A percentile compares a stretch with the other conserved stretches of the same genome.
Conservation (phyloP, 2,329 filamentous ascomycete species). For the Paraconiothyrium brasiliense region DNA sequence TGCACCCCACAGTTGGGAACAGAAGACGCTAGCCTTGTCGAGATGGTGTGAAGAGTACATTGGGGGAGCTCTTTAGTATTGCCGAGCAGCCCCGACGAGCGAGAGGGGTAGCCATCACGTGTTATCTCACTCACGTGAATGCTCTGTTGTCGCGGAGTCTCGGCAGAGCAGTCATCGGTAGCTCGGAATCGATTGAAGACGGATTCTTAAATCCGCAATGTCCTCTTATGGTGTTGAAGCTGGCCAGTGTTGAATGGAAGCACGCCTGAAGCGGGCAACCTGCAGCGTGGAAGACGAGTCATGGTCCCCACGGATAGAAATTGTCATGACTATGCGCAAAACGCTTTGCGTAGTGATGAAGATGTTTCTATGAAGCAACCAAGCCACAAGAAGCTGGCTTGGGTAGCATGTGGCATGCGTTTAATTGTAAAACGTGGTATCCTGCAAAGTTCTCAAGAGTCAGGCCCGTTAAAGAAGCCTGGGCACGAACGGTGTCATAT, state of each 20-base stretch:
- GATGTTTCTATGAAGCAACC: neutral
- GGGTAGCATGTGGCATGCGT: too few relatives aligned
- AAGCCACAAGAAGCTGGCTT: too few relatives aligned
- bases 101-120: slow-evolving; percentile 21
- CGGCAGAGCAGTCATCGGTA: slow-evolving; percentile 17
- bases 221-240: neutral
- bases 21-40: slow-evolving; percentile 13
- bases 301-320: neutral
- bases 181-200: slow-evolving; percentile 16
- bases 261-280: neutral
- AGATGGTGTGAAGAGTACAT: slow-evolving; percentile 7
- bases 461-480: too few relatives aligned
- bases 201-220: slow-evolving; percentile 20
- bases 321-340: neutral
- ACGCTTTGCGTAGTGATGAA: neutral
- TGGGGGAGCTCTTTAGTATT: slow-evolving; percentile 8
- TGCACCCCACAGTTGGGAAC: slow-evolving; percentile 27
- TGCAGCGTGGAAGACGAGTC: neutral
- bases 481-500: too few relatives aligned
- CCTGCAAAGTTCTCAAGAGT: too few relatives aligned
- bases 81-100: slow-evolving; percentile 32
- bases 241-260: neutral
- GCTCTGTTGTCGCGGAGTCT: slow-evolving; percentile 20
- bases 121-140: slow-evolving; percentile 14
- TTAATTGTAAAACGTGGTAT: too few relatives aligned